These are phyloP conservation scores for Orbilia oligospora DNA, from an alignment of 2,329 filamentous ascomycete genomes.

Conservation along the genomic window DNA sequence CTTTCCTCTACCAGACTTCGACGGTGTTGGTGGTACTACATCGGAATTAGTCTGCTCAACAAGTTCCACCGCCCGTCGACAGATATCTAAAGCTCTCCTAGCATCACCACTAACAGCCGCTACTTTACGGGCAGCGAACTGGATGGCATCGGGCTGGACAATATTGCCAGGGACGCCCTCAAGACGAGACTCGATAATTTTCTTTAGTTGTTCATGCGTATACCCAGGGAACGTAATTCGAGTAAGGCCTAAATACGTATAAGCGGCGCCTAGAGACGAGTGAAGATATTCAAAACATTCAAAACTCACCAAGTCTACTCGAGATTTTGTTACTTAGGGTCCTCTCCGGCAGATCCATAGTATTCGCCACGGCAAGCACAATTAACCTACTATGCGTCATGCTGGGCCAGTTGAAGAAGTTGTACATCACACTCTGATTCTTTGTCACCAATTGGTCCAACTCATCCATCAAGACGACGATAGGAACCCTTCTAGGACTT, in stretches of 20 bases:
- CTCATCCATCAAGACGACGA: slow-evolving; percentile 98
- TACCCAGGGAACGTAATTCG: slow-evolving; percentile 98
- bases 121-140: slow-evolving; percentile 96
- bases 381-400: slow-evolving; percentile 92
- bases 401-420: slow-evolving; percentile 99
- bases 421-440: slow-evolving; percentile 99
- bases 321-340: slow-evolving; percentile 99
- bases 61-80: slow-evolving; percentile 92
- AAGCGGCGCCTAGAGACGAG: slow-evolving; percentile 10
- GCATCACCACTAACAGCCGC: slow-evolving; percentile 96
- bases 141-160: slow-evolving; percentile 91
- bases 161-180: slow-evolving; percentile 89
- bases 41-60: slow-evolving; percentile 75
- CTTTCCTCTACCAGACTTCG: slow-evolving; percentile 65
- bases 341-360: slow-evolving; percentile 96
- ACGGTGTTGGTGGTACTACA: slow-evolving; percentile 72
- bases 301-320: slow-evolving; percentile 77
- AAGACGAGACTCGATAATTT: slow-evolving; percentile 94
- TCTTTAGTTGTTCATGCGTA: slow-evolving; percentile 96
- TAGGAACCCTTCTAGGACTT: slow-evolving; percentile 89
- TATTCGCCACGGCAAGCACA: slow-evolving; percentile 97
- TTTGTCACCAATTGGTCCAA: slow-evolving; percentile 97
- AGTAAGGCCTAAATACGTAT: slow-evolving; percentile 75
- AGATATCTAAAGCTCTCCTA: slow-evolving; percentile 92
- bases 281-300: neutral